Base-by-base conservation (phyloP, 805 yeast genomes). In the Hanseniaspora singularis region DNA sequence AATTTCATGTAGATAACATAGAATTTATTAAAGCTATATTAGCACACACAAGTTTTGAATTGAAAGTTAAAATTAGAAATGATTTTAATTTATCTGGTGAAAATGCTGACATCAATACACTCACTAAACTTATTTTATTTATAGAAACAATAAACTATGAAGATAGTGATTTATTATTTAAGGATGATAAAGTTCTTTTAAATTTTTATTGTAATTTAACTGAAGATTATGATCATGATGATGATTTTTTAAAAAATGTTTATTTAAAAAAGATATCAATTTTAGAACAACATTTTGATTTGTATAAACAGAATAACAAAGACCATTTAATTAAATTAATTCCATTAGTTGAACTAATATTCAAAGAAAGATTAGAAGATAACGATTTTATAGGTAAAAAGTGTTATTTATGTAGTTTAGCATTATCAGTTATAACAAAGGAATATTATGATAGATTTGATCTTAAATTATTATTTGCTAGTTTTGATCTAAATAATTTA, bases 351-450 rank as follows among this genome's bases (percentile, higher is more conserved):
- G 36, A 43, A 23, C 16, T 22, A 3, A 27, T 26, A 16, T 43
- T 43, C 22, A 15, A 22, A 18, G 8, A 27, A 15, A 43, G 30
- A 22, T 16, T 20, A 9, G 16, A 15, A 4, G 22, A 34, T 16
- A 27, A 36, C 10, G 47, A 43, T 16, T 43, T 43, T 16, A 36
- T 43, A 24, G 47, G 47, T 14, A 43, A 43, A 22, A 43, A 23
- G 10, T 43, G 47, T 36, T 43, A 18, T n/a, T 28, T 43, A 16
- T 15, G 40, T 23, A 24, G 34, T 2, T 20, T 43, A 19, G 40
- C 40, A 3, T 12, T 43, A 12, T 34, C 40, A 15, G 47, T 43
- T 5, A 36, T 36, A 4, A 43, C 47, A 7, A 43, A 43, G 16
- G 47, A 43, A 1, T 43, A 28, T 32, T 43, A 43, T 31, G 32